A percentile compares a stretch with the other conserved stretches of the same genome.
These are phyloP conservation scores for Scheffersomyces titani DNA, from an alignment of 1,139 yeast species.

Conservation along the genomic window DNA sequence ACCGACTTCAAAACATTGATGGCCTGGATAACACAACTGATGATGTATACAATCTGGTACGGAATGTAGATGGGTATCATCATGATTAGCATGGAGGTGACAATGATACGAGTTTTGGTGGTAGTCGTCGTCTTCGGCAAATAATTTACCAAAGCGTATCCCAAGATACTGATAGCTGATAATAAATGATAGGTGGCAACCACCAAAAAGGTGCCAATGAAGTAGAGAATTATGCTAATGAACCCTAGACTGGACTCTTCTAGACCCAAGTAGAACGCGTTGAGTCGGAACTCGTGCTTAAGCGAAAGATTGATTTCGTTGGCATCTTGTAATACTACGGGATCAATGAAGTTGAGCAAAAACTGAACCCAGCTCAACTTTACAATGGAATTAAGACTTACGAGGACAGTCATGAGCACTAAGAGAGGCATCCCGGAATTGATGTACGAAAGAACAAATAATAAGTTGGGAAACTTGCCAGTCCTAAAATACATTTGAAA, in stretches of 20 bases:
- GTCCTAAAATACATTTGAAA: constrained; percentile 34
- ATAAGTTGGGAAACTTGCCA: constrained; percentile 53
- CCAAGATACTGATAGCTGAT: constrained; percentile 19
- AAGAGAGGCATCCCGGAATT: constrained; percentile 25
- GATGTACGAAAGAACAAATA: constrained; percentile 39
- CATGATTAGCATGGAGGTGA: constrained; percentile 35
- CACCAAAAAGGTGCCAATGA: constrained; percentile 40
- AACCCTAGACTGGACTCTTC: constrained; percentile 58
- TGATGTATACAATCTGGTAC: constrained; percentile 71
- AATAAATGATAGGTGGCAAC: constrained; percentile 12
- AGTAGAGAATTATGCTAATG: constrained; percentile 58
- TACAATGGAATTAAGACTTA: constrained; percentile 42
- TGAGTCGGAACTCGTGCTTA: constrained; percentile 24
- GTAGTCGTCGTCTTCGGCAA: neutral
- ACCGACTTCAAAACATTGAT: constrained; percentile 39
- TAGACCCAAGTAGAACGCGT: constrained; percentile 63
- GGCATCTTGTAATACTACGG: constrained; percentile 46
- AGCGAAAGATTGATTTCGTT: constrained; percentile 33
- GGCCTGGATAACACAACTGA: constrained; percentile 56
- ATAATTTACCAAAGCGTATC: constrained; percentile 41
- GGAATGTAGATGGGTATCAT: constrained; percentile 66
- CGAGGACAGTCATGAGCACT: constrained; percentile 16
- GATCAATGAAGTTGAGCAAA: constrained; percentile 49
- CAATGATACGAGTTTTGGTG: constrained; percentile 27
- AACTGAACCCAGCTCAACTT: constrained; percentile 18